Evolutionary conservation across 352 stramenopile genomes (phyloP).

Genomic region (Pythium grandisporangium): DNA sequence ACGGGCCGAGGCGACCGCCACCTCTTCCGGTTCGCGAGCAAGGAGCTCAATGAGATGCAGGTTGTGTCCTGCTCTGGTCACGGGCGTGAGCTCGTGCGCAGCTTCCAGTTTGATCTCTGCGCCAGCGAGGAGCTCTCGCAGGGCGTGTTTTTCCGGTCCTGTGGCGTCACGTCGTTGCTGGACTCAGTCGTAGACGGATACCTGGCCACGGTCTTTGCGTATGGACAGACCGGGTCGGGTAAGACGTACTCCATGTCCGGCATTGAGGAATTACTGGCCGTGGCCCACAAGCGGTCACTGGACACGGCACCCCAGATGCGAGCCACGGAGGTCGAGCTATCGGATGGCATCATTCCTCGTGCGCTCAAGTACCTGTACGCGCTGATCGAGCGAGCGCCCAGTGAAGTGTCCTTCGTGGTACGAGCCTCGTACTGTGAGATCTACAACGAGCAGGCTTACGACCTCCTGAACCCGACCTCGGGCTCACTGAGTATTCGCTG

Average conservation of each 20-base stretch:
- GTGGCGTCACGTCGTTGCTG: constrained; percentile 45
- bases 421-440: constrained; percentile 76
- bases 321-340: constrained; percentile 19
- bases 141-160: constrained; percentile 48
- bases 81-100: constrained; percentile 58
- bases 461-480: constrained; percentile 58
- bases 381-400: constrained; percentile 29
- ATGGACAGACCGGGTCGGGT: constrained; percentile 55
- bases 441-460: constrained; percentile 81
- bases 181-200: constrained; percentile 66
- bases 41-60: constrained; percentile 39
- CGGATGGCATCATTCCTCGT: constrained; percentile 61
- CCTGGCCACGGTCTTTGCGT: constrained; percentile 57
- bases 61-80: constrained; percentile 30
- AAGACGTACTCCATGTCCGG: constrained; percentile 80
- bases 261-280: constrained; percentile 50
- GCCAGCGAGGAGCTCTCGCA: constrained; percentile 53
- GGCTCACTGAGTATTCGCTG: constrained; percentile 59
- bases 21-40: constrained; percentile 42
- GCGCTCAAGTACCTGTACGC: constrained; percentile 63
- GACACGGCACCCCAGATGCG: background rate
- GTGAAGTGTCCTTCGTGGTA: constrained; percentile 48
- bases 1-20: constrained; percentile 32
- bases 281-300: constrained; percentile 12
- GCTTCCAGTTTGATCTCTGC: constrained; percentile 71